Percentiles rank a stretch among this genome's conserved stretches.
These are phyloP conservation scores for Pythium phragmitis DNA, from an alignment of 352 stramenopile species.

Conservation along the genomic window DNA sequence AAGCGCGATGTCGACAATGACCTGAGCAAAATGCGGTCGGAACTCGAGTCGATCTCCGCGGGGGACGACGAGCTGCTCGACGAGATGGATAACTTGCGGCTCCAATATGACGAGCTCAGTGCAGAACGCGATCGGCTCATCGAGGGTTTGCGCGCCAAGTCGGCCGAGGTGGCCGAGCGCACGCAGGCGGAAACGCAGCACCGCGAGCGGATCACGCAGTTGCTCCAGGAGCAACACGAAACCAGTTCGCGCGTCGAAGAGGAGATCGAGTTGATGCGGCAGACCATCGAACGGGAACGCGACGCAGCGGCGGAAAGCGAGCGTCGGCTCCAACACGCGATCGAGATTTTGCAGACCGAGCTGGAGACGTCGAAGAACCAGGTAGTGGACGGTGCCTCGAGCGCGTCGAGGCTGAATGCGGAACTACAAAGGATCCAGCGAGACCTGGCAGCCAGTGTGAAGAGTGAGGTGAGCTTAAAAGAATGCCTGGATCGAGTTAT, in stretches of 20 bases:
- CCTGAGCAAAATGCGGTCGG: constrained; percentile 7
- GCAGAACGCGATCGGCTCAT: constrained; percentile 10
- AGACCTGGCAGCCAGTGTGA: background rate
- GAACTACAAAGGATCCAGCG: constrained; percentile 1
- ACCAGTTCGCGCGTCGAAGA: constrained; percentile 6
- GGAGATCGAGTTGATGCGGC: constrained; percentile 9
- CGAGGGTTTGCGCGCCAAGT: constrained; percentile 8
- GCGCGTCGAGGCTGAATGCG: constrained; percentile 1
- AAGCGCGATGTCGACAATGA: constrained; percentile 8
- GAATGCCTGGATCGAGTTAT: background rate
- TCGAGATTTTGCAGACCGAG: constrained; percentile 14
- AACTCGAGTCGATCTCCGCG: constrained; percentile 14
- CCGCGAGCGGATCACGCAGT: constrained; percentile 1
- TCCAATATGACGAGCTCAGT: constrained; percentile 9
- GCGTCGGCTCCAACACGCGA: constrained; percentile 4
- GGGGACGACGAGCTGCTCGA: constrained; percentile 18
- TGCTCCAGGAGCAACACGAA: constrained; percentile 17
- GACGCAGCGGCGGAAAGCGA: constrained; percentile 8
- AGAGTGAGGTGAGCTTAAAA: constrained; percentile 11
- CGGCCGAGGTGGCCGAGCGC: constrained; percentile 15
- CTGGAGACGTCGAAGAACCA: constrained; percentile 1
- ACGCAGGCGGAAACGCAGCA: constrained; percentile 3
- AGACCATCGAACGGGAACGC: constrained; percentile 17
- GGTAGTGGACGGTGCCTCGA: background rate
- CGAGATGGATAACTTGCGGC: constrained; percentile 11